These are phyloP conservation scores for Metschnikowia lochheadii DNA, from an alignment of 805 yeast genomes.

Conservation along the genomic window DNA sequence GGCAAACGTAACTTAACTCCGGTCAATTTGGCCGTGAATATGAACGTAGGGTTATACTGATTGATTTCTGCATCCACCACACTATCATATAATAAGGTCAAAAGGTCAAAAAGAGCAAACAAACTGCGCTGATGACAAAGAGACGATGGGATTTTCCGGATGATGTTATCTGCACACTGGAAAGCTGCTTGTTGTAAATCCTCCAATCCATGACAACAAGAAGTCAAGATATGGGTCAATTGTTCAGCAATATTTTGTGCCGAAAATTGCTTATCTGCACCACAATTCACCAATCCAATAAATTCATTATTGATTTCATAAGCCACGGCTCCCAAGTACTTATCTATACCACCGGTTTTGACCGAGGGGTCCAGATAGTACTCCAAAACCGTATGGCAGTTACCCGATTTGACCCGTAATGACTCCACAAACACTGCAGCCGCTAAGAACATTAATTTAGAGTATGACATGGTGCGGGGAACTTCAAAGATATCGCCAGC, in stretches of 20 bases:
- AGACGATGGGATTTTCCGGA: constrained; percentile 67
- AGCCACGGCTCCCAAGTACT: constrained; percentile 63
- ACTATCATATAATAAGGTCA: constrained; percentile 74
- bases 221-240: constrained; percentile 59
- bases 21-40: constrained; percentile 44
- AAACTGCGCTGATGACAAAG: constrained; percentile 71
- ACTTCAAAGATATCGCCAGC: constrained; percentile 49
- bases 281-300: constrained; percentile 46
- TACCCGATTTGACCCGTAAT: constrained; percentile 73
- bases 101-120: constrained; percentile 75
- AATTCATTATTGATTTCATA: constrained; percentile 55
- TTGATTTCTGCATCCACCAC: constrained; percentile 78
- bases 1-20: constrained; percentile 58
- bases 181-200: constrained; percentile 77
- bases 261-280: constrained; percentile 53
- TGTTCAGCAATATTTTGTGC: constrained; percentile 60
- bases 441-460: constrained; percentile 83
- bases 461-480: constrained; percentile 55
- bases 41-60: constrained; percentile 79
- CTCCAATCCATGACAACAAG: constrained; percentile 74
- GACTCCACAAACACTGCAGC: constrained; percentile 77
- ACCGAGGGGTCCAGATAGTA: constrained; percentile 88
- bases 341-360: constrained; percentile 61
- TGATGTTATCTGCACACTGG: constrained; percentile 66
- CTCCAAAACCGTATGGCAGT: constrained; percentile 68